A percentile compares a stretch with the other conserved stretches of the same genome.
Evolutionary conservation across 352 stramenopile species (phyloP).

Genomic region (Vaucheria bursata): DNA sequence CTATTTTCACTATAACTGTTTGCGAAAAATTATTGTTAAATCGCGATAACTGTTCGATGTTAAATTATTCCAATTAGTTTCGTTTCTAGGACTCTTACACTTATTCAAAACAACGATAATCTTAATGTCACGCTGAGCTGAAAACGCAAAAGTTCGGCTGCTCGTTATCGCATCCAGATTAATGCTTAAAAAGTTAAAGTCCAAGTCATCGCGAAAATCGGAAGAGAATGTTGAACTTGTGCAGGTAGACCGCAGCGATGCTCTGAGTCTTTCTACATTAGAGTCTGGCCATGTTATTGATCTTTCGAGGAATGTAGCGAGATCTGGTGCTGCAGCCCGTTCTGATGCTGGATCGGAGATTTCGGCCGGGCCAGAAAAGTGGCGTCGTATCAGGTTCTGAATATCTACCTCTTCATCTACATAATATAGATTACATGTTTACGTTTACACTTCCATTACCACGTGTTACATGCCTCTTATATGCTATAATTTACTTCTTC

Average conservation of each 20-base stretch:
- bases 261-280: not conserved
- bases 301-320: not conserved
- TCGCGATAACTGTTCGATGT: too few species aligned
- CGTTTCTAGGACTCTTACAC: too few species aligned
- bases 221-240: not conserved
- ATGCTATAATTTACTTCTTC: conserved; percentile 6
- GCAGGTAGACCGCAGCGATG: not conserved
- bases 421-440: not conserved
- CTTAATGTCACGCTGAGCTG: too few species aligned
- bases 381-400: conserved; percentile 3
- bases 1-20: too few species aligned
- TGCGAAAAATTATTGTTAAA: too few species aligned
- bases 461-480: not conserved
- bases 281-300: not conserved
- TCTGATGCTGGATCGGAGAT: conserved; percentile 18
- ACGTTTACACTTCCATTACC: not conserved
- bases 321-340: not conserved
- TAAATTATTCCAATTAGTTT: too few species aligned
- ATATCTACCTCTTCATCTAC: not conserved
- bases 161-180: too few species aligned
- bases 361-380: conserved; percentile 40
- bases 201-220: too few species aligned
- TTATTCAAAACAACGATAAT: too few species aligned
- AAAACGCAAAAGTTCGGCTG: too few species aligned
- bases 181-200: too few species aligned